Conservation (phyloP, 202 grass and related monocot genomes). For the Panicum hallii region DNA sequence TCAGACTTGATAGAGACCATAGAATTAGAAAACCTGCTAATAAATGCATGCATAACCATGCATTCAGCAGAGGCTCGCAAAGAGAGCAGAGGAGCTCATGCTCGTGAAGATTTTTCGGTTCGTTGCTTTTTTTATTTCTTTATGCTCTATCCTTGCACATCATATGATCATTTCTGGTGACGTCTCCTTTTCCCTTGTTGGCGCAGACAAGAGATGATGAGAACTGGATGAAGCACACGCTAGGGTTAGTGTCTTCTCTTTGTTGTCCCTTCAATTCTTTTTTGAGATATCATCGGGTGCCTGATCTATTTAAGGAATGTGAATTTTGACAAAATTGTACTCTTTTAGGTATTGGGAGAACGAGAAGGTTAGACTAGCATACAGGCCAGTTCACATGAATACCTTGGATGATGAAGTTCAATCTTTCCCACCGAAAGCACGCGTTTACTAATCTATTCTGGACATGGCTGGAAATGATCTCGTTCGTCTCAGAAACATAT, state of each 20-base stretch:
- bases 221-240: conserved; percentile 68
- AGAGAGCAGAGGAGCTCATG: conserved; percentile 76
- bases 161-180: background rate
- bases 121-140: background rate
- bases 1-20: conserved; percentile 73
- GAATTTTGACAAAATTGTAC: background rate
- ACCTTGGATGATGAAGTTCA: conserved; percentile 65
- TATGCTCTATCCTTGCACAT: background rate
- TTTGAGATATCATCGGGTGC: background rate
- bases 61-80: conserved; percentile 72
- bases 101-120: conserved; percentile 76
- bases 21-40: conserved; percentile 68
- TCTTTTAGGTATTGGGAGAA: conserved; percentile 66
- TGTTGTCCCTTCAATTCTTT: background rate
- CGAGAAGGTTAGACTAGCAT: conserved; percentile 62
- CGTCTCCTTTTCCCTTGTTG: conserved; percentile 20
- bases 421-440: conserved; percentile 71
- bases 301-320: background rate
- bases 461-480: background rate
- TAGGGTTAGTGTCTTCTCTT: conserved; percentile 53
- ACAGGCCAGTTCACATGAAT: conserved; percentile 82
- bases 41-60: conserved; percentile 71
- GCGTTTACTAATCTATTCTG: conserved; percentile 54
- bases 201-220: conserved; percentile 71
- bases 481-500: background rate